Percentiles rank a stretch among this genome's conserved stretches.
phyloP scores from a whole-genome alignment of 2,329 filamentous ascomycete species.

The Fusarium sarcochroum region DNA sequence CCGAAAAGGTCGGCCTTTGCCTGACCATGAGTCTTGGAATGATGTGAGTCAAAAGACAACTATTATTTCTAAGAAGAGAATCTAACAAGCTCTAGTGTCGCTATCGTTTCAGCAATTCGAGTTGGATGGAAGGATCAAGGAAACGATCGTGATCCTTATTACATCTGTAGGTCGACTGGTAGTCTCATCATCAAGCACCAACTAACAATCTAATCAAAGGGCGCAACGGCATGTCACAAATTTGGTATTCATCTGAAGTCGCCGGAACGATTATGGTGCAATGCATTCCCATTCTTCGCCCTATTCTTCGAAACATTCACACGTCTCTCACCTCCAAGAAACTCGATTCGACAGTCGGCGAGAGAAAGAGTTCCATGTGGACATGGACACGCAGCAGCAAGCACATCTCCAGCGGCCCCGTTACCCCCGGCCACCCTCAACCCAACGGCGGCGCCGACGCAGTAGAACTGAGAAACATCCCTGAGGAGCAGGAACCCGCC shows the following conservation, averaged over 20 bases:
- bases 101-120: conserved; percentile 63
- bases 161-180: conserved; percentile 57
- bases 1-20: conserved; percentile 65
- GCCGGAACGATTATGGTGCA: conserved; percentile 69
- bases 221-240: conserved; percentile 48
- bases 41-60: conserved; percentile 50
- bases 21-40: conserved; percentile 66
- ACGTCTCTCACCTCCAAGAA: conserved; percentile 44
- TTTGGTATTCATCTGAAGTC: conserved; percentile 64
- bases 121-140: conserved; percentile 64
- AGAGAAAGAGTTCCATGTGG: conserved; percentile 39
- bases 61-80: fast-evolving
- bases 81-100: conserved; percentile 53
- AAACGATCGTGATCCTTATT: conserved; percentile 61
- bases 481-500: conserved; percentile 35
- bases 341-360: conserved; percentile 36
- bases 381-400: conserved; percentile 42
- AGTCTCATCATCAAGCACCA: neutral
- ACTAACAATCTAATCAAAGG: conserved; percentile 17
- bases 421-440: conserved; percentile 14
- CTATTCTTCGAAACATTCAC: conserved; percentile 55
- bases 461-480: conserved; percentile 41
- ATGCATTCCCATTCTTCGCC: conserved; percentile 66
- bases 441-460: conserved; percentile 12
- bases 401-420: conserved; percentile 29